Base-by-base conservation (phyloP, 2,329 filamentous ascomycete species). In the Emmonsia crescens region DNA sequence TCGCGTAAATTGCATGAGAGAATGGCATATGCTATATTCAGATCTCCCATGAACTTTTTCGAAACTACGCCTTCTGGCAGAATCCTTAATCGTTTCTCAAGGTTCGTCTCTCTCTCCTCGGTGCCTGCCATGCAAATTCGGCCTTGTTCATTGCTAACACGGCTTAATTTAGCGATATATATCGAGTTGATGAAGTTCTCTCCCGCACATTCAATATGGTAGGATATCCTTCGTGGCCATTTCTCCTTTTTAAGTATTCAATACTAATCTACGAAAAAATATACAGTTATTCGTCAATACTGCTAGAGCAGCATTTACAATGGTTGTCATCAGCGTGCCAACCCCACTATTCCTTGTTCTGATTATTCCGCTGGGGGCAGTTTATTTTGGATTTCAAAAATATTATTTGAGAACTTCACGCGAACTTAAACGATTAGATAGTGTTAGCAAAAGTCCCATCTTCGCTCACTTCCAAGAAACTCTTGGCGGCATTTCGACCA, bases 401-500 rank as follows among this genome's bases (percentile, higher is more conserved):
- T 99, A 99, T 80, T 99, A 99, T 75, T 84, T 99, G 57, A 85
- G 92, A 65, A 96, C 94, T 16, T 99, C 94, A 63, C 89, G 95
- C 65, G 95, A 99, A 78, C 82, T 99, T 66, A 99, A 99, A 80
- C 85, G 94, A 66, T 82, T 99, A 63, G 94, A 99, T 76, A 96
- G 92, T 73, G 88, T 97, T 67, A 96, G 89, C 73, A 87, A 91
- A 69, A 96, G 92, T 74, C 95, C 95, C 31, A 96, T 99, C 69
- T 99, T 92, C 74, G 94, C 94, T 6, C 95, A 99, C 75, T 99
- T 99, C 78, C 94, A 99, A 73, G 95, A 99, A 77, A 95, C 91
- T 1, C 83, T 99, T 10, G 93, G 91, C 64, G 94, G 94, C 51
- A 88, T 96, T 71, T 90, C 89, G 63, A 99, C 94, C 12, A 97